Percentiles rank a stretch among this genome's conserved stretches.
Evolutionary conservation across 2,329 filamentous ascomycete genomes (phyloP).

Genomic region (Blastomyces parvus): DNA sequence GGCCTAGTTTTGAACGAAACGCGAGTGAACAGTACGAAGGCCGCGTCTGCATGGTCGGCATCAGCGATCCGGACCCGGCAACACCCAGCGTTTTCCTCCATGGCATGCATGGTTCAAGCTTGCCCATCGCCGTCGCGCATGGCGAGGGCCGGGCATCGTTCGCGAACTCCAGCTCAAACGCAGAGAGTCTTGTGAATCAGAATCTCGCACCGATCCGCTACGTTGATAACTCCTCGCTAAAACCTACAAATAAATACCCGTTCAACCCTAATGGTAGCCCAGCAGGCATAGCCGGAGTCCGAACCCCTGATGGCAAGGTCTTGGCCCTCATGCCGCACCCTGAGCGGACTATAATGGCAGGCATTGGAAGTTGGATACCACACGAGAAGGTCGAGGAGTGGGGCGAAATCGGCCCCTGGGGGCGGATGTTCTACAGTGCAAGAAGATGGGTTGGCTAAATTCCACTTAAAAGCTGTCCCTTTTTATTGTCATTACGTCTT

Average conservation of each 20-base stretch:
- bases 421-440: slow-evolving; percentile 76
- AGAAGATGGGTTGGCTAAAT: slow-evolving; percentile 70
- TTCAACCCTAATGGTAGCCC: slow-evolving; percentile 84
- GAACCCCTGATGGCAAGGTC: slow-evolving; percentile 67
- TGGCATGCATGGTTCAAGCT: slow-evolving; percentile 70
- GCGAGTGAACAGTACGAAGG: slow-evolving; percentile 82
- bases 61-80: slow-evolving; percentile 52
- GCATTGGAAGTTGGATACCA: slow-evolving; percentile 67
- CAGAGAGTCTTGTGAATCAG: slow-evolving; percentile 47
- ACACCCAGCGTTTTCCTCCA: slow-evolving; percentile 73
- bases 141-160: slow-evolving; percentile 80
- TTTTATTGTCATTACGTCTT: not conserved
- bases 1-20: slow-evolving; percentile 84
- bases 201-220: slow-evolving; percentile 72
- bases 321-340: slow-evolving; percentile 90
- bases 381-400: slow-evolving; percentile 52
- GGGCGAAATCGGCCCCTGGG: slow-evolving; percentile 79
- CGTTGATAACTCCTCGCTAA: slow-evolving; percentile 64
- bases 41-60: slow-evolving; percentile 73
- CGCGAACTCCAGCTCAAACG: slow-evolving; percentile 38
- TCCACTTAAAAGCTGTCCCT: too few species aligned
- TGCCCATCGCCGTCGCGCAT: slow-evolving; percentile 84
- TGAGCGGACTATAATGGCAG: slow-evolving; percentile 75
- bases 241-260: slow-evolving; percentile 72
- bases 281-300: slow-evolving; percentile 68